phyloP scores from a whole-genome alignment of 331 rosid species.

The Dryas integrifolia region DNA sequence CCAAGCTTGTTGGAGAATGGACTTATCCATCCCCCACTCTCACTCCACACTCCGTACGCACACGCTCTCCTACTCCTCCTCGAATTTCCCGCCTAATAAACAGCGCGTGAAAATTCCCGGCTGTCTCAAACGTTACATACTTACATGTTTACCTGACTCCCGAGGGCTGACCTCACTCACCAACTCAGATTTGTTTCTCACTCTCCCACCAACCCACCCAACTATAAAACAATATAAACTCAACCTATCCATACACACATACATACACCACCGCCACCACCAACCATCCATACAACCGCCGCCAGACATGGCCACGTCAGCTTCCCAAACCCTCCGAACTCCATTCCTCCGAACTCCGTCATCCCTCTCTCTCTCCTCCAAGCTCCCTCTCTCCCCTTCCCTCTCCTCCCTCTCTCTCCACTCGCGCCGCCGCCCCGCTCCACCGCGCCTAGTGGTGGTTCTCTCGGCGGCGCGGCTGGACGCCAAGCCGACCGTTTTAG shows the following conservation, averaged over 20 bases:
- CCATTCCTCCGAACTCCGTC: constrained; percentile 19
- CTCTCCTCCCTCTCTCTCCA: constrained; percentile 49
- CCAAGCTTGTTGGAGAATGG: no score
- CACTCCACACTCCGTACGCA: no score
- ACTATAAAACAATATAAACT: background rate
- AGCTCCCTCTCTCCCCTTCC: constrained; percentile 44
- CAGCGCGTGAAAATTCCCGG: background rate
- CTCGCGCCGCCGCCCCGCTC: constrained; percentile 18
- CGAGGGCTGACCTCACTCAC: background rate
- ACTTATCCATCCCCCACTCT: no score
- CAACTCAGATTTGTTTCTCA: background rate
- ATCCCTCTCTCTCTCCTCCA: constrained; percentile 63
- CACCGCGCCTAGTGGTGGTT: constrained; percentile 37
- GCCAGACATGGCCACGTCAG: constrained; percentile 48
- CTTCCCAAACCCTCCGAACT: constrained; percentile 49
- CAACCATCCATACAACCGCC: background rate
- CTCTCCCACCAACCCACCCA: background rate
- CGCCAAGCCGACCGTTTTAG: constrained; percentile 76
- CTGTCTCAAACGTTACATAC: background rate
- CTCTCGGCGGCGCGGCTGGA: constrained; percentile 46
- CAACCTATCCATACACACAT: no score
- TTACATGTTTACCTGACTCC: background rate
- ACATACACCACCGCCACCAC: background rate
- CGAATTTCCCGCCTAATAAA: background rate
- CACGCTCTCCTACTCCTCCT: no score